phyloP scores from a whole-genome alignment of 106 monocot genomes.

The Posidonia australis region DNA sequence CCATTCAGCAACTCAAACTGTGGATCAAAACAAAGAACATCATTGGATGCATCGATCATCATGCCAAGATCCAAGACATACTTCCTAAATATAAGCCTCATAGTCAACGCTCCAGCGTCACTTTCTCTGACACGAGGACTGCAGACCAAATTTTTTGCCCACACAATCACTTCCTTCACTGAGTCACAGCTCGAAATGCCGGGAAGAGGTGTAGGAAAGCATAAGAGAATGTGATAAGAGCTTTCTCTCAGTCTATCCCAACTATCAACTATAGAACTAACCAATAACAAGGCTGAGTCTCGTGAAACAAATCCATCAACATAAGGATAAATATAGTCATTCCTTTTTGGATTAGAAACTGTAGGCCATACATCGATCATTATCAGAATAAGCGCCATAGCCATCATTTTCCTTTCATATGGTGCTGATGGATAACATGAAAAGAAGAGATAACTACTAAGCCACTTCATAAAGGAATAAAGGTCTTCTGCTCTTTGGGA shows the following conservation, averaged over 20 bases:
- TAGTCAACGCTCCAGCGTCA: slow-evolving; percentile 92
- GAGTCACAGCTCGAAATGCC: slow-evolving; percentile 50
- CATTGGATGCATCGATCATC: slow-evolving; percentile 35
- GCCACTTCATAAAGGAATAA: slow-evolving; percentile 82
- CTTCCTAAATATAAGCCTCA: slow-evolving; percentile 80
- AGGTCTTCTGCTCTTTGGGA: slow-evolving; percentile 46
- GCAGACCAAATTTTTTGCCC: slow-evolving; percentile 79
- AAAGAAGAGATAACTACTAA: slow-evolving; percentile 70
- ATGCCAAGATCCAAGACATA: slow-evolving; percentile 81
- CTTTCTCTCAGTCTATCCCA: slow-evolving; percentile 93
- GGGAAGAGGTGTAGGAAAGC: slow-evolving; percentile 86
- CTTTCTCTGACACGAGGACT: slow-evolving; percentile 98
- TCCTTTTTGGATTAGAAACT: slow-evolving; percentile 12
- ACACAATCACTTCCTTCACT: slow-evolving; percentile 49
- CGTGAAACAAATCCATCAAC: slow-evolving; percentile 50
- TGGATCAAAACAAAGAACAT: slow-evolving; percentile 18
- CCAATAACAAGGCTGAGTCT: slow-evolving; percentile 61
- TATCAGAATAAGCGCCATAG: slow-evolving; percentile 90
- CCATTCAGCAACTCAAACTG: slow-evolving; percentile 14
- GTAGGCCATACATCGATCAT: slow-evolving; percentile 84
- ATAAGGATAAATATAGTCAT: slow-evolving; percentile 46
- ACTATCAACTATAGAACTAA: slow-evolving; percentile 92
- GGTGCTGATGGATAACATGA: slow-evolving; percentile 98
- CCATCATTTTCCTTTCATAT: slow-evolving; percentile 97
- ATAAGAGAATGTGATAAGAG: slow-evolving; percentile 79